These are phyloP conservation scores for Butyriboletus loyo DNA, from an alignment of 768 basidiomycete genomes.

Conservation along the genomic window DNA sequence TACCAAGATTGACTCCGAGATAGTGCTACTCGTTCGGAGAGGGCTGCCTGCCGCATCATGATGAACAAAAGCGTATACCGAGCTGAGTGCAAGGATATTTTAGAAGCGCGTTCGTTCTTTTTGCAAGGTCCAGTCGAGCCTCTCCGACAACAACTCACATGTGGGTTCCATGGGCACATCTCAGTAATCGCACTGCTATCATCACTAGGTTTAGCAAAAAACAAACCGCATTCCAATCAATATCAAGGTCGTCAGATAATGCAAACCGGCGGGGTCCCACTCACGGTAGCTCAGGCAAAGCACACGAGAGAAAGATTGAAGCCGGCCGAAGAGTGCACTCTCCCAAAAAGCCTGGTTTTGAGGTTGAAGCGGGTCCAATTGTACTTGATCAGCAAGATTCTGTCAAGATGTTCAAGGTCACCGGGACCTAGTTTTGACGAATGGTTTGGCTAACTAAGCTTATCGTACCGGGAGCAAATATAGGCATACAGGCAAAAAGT, in stretches of 20 bases:
- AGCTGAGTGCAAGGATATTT: background rate
- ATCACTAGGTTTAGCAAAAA: background rate
- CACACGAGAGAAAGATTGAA: background rate
- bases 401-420: background rate
- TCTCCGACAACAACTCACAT: background rate
- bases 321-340: background rate
- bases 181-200: background rate
- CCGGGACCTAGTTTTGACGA: background rate
- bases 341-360: background rate
- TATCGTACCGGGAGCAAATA: background rate
- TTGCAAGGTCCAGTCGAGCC: slow-evolving; percentile 4
- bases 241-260: background rate
- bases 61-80: background rate
- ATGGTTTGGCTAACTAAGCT: no score
- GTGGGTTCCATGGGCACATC: background rate
- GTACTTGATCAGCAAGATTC: background rate
- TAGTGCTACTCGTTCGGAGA: background rate
- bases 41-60: background rate
- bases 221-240: background rate
- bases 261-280: background rate
- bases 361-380: background rate
- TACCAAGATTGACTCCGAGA: slow-evolving; percentile 19
- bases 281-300: no score
- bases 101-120: slow-evolving; percentile 3
- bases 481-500: background rate